Evolutionary conservation across 164 flowering plant species (phyloP).

Genomic region (Malania oleifera): DNA sequence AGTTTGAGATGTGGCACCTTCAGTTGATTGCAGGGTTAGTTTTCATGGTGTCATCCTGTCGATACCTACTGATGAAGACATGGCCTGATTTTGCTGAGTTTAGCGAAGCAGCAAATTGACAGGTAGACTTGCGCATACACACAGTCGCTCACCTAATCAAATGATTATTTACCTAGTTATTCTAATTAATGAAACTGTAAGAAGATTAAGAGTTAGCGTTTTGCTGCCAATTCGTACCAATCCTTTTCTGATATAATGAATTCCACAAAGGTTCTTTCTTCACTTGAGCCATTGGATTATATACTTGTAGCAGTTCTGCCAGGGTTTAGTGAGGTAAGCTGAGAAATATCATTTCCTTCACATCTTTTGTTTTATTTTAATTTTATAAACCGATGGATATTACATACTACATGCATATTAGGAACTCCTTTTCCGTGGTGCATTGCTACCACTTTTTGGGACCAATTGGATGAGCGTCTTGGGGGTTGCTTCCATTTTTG

Average conservation of each 20-base stretch:
- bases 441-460: constrained; percentile 75
- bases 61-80: constrained; percentile 56
- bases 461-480: constrained; percentile 47
- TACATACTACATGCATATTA: constrained; percentile 15
- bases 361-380: background rate
- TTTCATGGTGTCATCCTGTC: constrained; percentile 57
- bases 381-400: background rate
- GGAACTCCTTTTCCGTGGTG: constrained; percentile 94
- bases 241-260: background rate
- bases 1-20: constrained; percentile 76
- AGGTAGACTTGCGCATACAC: constrained; percentile 33
- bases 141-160: background rate
- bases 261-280: constrained; percentile 64
- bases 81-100: constrained; percentile 96
- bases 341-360: background rate
- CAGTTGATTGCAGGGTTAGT: constrained; percentile 66
- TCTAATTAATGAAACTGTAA: too few relatives aligned
- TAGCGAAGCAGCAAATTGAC: constrained; percentile 80
- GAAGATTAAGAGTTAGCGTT: too few relatives aligned
- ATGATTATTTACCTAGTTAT: too few relatives aligned
- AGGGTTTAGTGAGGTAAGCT: constrained; percentile 77
- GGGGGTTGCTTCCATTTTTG: constrained; percentile 61
- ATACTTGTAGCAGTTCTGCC: constrained; percentile 70
- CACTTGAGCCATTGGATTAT: constrained; percentile 77
- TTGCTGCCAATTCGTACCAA: too few relatives aligned